A percentile compares a stretch with the other conserved stretches of the same genome.
Evolutionary conservation across 495 filamentous ascomycete genomes (phyloP).

Genomic region (Jackrogersella multiformis): DNA sequence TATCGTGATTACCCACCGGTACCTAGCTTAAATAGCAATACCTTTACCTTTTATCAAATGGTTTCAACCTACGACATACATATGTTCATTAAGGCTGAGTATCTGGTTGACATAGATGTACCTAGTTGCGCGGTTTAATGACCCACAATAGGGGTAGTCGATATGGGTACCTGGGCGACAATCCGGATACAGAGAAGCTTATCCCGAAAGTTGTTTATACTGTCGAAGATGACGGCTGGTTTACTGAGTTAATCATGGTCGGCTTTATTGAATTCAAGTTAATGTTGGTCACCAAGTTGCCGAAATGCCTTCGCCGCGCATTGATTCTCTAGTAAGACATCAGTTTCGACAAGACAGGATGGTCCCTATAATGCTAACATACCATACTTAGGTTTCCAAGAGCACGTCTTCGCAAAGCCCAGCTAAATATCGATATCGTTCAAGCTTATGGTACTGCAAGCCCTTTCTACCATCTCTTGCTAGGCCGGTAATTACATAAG

Average conservation of each 20-base stretch:
- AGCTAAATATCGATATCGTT: background rate
- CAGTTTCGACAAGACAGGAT: background rate
- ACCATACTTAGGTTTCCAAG: conserved; percentile 12
- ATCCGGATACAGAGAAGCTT: conserved; percentile 8
- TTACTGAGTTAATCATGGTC: background rate
- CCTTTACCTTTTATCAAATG: no score
- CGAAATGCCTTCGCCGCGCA: background rate
- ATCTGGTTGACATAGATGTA: no score
- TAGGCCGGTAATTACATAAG: no score
- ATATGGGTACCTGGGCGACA: background rate
- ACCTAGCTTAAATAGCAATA: no score
- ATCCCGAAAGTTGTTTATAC: background rate
- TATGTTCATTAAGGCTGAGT: no score
- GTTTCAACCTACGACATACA: no score
- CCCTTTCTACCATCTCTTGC: conserved; percentile 10
- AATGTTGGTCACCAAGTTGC: background rate
- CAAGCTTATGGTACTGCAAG: background rate
- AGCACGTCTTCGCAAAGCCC: conserved; percentile 18
- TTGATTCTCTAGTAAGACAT: background rate
- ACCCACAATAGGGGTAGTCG: no score
- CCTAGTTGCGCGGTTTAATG: no score
- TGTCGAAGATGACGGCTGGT: conserved; percentile 16
- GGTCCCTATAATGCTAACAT: conserved; percentile 7
- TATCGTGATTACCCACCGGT: background rate
- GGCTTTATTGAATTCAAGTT: background rate